Conservation (phyloP, 352 stramenopile genomes). For the Detonula confervacea region DNA sequence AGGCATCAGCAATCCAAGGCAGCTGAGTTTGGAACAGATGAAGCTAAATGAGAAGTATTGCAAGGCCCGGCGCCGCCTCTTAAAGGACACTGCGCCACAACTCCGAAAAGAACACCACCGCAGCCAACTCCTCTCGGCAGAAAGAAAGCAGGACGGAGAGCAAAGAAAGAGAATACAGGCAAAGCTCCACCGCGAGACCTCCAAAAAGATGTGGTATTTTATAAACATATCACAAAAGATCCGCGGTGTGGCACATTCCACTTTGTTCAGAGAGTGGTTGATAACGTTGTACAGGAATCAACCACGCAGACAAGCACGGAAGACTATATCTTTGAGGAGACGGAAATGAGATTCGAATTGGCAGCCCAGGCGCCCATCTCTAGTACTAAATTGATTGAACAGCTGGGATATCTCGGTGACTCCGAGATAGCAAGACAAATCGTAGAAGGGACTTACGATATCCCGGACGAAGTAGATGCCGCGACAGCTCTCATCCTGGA, state of each 20-base stretch:
- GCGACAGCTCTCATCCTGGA: slow-evolving; percentile 11
- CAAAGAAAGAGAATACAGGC: not conserved
- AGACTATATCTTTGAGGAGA: slow-evolving; percentile 5
- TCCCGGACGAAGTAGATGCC: slow-evolving; percentile 8
- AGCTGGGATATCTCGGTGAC: slow-evolving; percentile 18
- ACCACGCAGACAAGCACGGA: not conserved
- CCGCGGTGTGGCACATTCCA: not conserved
- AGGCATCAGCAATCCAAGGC: not conserved
- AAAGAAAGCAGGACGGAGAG: not conserved
- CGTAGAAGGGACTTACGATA: not conserved
- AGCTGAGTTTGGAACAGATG: not conserved
- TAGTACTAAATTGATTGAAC: slow-evolving; percentile 6
- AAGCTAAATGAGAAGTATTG: not conserved
- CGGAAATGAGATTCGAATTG: not conserved
- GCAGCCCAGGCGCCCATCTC: slow-evolving; percentile 4
- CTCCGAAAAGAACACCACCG: not conserved
- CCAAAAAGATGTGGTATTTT: slow-evolving; percentile 32
- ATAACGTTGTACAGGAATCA: slow-evolving; percentile 2
- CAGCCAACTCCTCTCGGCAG: not conserved
- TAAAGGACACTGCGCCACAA: not conserved
- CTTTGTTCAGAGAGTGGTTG: not conserved
- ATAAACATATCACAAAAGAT: slow-evolving; percentile 15
- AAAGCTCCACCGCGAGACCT: not conserved
- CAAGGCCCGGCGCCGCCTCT: no score
- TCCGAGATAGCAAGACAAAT: slow-evolving; percentile 3